Conservation (phyloP, 176 grass and related monocot species). For the Oryza australiensis region DNA sequence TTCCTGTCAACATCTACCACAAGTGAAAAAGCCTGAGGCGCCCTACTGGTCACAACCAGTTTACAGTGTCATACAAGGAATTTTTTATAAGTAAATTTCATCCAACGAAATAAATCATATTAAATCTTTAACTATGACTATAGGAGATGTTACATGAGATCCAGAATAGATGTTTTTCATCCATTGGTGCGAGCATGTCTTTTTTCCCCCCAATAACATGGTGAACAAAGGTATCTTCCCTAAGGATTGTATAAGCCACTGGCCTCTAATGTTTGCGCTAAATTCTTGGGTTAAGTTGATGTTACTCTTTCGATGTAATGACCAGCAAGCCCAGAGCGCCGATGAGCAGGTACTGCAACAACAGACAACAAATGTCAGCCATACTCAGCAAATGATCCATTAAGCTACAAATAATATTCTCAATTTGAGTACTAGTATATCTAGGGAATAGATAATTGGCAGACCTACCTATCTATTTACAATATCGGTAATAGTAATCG, state of each 20-base stretch:
- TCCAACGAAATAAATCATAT: too few species aligned
- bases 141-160: background rate
- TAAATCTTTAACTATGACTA: too few species aligned
- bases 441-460: background rate
- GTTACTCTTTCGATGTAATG: constrained; percentile 74
- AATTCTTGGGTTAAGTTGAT: background rate
- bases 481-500: background rate
- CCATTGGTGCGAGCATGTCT: background rate
- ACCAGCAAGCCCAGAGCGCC: constrained; percentile 61
- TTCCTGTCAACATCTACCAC: too few species aligned
- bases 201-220: background rate
- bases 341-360: constrained; percentile 72
- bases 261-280: background rate
- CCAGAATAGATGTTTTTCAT: too few species aligned
- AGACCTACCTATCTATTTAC: background rate
- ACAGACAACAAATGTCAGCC: constrained; percentile 5
- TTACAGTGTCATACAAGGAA: too few species aligned
- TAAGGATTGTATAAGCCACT: background rate
- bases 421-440: background rate
- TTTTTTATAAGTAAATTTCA: too few species aligned
- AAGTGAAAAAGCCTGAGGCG: too few species aligned
- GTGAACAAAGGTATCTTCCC: background rate
- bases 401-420: background rate
- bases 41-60: too few species aligned
- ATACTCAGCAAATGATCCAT: background rate